Conservation (phyloP, 1,284 basidiomycete species). For the Marasmius sp. region DNA sequence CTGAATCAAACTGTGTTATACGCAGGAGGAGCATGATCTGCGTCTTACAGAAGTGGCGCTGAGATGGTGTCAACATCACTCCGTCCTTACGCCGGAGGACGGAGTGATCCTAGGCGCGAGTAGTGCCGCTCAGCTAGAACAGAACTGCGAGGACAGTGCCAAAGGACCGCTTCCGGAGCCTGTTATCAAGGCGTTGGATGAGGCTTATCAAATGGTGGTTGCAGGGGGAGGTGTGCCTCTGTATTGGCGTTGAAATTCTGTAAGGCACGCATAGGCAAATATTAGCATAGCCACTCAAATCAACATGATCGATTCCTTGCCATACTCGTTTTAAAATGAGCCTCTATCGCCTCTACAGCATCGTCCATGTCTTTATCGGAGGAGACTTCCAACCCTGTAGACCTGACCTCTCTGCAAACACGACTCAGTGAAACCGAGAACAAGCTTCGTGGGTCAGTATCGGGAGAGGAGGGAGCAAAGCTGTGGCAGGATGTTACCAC, state of each 20-base stretch:
- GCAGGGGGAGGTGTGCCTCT: constrained; percentile 36
- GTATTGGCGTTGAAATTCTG: constrained; percentile 46
- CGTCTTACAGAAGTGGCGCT: constrained; percentile 46
- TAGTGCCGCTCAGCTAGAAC: constrained; percentile 32
- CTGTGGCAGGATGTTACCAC: constrained; percentile 53
- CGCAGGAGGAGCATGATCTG: constrained; percentile 36
- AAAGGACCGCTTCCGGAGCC: constrained; percentile 50
- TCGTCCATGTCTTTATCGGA: background rate
- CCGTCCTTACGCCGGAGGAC: constrained; percentile 37
- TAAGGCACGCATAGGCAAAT: background rate
- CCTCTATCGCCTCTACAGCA: background rate
- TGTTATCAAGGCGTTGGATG: constrained; percentile 42
- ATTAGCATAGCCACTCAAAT: background rate
- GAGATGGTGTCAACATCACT: constrained; percentile 50
- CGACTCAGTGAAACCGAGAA: constrained; percentile 32
- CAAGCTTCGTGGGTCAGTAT: constrained; percentile 32
- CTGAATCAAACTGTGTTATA: background rate
- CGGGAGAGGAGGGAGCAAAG: constrained; percentile 27
- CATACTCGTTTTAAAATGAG: background rate
- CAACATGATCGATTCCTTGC: background rate
- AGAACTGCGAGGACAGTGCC: constrained; percentile 38
- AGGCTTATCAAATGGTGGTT: constrained; percentile 46
- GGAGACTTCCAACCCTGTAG: constrained; percentile 8
- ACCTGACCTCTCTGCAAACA: constrained; percentile 29
- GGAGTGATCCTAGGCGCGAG: constrained; percentile 45